Evolutionary conservation across 2,329 filamentous ascomycete species (phyloP).

Genomic region (Pseudofabraea citricarpa): DNA sequence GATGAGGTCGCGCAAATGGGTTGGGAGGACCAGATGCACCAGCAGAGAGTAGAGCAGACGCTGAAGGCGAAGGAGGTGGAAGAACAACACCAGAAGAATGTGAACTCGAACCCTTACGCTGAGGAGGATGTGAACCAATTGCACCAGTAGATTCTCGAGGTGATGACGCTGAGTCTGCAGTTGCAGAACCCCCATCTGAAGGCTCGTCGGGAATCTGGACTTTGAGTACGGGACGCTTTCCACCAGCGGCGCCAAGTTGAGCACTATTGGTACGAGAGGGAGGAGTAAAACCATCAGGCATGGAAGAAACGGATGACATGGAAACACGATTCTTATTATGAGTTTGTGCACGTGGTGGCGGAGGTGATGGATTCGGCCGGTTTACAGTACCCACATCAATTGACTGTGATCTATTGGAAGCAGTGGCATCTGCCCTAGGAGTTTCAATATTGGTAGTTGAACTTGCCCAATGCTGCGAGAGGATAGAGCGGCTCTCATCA

Average conservation of each 20-base stretch:
- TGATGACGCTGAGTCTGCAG: conserved; percentile 62
- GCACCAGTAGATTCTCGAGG: conserved; percentile 23
- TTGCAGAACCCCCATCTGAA: conserved; percentile 72
- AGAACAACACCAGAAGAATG: conserved; percentile 71
- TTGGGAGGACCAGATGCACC: conserved; percentile 91
- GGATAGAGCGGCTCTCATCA: conserved; percentile 82
- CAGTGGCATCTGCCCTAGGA: conserved; percentile 21
- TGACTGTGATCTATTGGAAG: conserved; percentile 53
- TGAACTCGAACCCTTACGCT: conserved; percentile 36
- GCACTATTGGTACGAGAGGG: conserved; percentile 76
- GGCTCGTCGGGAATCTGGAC: conserved; percentile 93
- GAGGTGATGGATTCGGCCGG: conserved; percentile 46
- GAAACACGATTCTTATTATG: conserved; percentile 42
- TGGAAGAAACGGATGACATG: conserved; percentile 49
- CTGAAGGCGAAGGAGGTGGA: conserved; percentile 85
- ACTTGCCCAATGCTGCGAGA: conserved; percentile 75
- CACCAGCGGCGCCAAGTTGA: conserved; percentile 49
- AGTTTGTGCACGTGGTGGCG: conserved; percentile 41
- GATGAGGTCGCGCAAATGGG: conserved; percentile 84
- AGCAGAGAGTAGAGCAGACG: conserved; percentile 77
- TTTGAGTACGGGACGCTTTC: conserved; percentile 76
- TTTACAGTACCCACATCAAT: conserved; percentile 56
- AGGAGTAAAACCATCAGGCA: conserved; percentile 64
- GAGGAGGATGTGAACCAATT: conserved; percentile 17
- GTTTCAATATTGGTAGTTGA: conserved; percentile 44